These are phyloP conservation scores for Mesembryanthemum crystallinum DNA, from an alignment of 148 eudicot species.

Conservation along the genomic window DNA sequence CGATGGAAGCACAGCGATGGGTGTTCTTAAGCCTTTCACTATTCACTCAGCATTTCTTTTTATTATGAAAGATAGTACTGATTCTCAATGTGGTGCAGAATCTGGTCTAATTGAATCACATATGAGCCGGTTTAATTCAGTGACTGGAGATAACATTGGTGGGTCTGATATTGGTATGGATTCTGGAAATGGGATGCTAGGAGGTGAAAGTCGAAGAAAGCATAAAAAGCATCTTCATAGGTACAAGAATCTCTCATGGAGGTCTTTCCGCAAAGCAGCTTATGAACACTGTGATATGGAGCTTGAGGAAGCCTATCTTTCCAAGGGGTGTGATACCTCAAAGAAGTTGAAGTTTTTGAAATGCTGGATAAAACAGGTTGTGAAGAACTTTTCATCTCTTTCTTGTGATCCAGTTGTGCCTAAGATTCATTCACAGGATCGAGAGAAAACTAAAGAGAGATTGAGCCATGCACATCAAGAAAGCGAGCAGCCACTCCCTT, in stretches of 20 bases:
- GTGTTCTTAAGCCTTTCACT: slow-evolving; percentile 69
- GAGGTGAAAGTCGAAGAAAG: slow-evolving; percentile 51
- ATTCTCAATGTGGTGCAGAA: slow-evolving; percentile 13
- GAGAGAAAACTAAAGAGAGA: slow-evolving; percentile 30
- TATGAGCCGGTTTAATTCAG: slow-evolving; percentile 16
- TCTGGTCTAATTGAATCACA: slow-evolving; percentile 23
- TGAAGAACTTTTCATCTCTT: slow-evolving; percentile 20
- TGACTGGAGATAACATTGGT: slow-evolving; percentile 13
- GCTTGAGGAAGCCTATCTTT: slow-evolving; percentile 62
- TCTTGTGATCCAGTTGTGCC: slow-evolving; percentile 24
- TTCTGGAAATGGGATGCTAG: slow-evolving; percentile 20
- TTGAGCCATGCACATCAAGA: slow-evolving; percentile 26
- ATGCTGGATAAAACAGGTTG: slow-evolving; percentile 89
- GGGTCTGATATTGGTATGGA: slow-evolving; percentile 22
- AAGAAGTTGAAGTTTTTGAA: slow-evolving; percentile 83
- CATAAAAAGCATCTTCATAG: slow-evolving; percentile 34
- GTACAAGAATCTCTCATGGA: slow-evolving; percentile 63
- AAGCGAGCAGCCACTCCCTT: slow-evolving; percentile 39
- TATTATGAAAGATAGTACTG: slow-evolving; percentile 30
- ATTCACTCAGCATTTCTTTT: slow-evolving; percentile 57
- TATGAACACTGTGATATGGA: slow-evolving; percentile 47
- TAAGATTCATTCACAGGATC: slow-evolving; percentile 19
- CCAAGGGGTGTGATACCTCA: slow-evolving; percentile 38
- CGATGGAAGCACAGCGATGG: slow-evolving; percentile 45
- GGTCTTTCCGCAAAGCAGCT: slow-evolving; percentile 65